Percentiles rank a stretch among this genome's conserved stretches.
These are phyloP conservation scores for Fusarium duplospermum DNA, from an alignment of 2,329 filamentous ascomycete genomes.

Conservation along the genomic window DNA sequence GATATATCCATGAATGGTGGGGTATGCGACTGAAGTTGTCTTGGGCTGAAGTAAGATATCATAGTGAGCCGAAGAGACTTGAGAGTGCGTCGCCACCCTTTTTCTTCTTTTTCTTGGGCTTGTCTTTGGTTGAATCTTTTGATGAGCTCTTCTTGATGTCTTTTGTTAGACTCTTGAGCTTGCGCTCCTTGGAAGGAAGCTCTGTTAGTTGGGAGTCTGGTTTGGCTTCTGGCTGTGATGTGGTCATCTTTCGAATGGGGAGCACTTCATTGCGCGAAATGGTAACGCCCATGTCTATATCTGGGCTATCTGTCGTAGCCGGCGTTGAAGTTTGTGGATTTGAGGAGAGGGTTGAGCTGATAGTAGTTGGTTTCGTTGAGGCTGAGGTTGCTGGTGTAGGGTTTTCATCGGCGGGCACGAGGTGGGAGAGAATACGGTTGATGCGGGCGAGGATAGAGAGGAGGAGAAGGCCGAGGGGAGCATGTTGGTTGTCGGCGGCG, in stretches of 20 bases:
- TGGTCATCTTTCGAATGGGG: slow-evolving; percentile 6
- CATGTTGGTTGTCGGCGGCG: slow-evolving; percentile 78
- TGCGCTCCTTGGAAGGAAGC: neutral
- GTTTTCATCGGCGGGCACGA: slow-evolving; percentile 44
- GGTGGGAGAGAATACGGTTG: slow-evolving; percentile 55
- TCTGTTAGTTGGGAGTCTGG: slow-evolving; percentile 5
- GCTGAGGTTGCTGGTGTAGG: neutral
- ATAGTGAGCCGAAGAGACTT: slow-evolving; percentile 74
- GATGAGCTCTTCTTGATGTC: slow-evolving; percentile 41
- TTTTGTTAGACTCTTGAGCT: slow-evolving; percentile 8
- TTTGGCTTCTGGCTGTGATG: neutral
- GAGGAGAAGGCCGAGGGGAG: slow-evolving; percentile 76
- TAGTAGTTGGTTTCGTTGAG: neutral
- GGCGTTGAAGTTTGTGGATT: neutral
- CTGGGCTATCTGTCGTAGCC: neutral
- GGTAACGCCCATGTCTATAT: slow-evolving; percentile 44
- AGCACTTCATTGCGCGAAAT: slow-evolving; percentile 44
- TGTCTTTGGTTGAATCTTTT: slow-evolving; percentile 51
- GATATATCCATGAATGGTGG: neutral
- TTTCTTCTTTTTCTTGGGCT: slow-evolving; percentile 67
- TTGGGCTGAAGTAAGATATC: neutral
- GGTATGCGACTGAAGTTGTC: neutral
- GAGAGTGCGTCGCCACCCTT: slow-evolving; percentile 76
- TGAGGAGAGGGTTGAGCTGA: neutral
- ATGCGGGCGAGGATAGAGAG: slow-evolving; percentile 73